A percentile compares a stretch with the other conserved stretches of the same genome.
These are phyloP conservation scores for Globisporangium heterothallicum DNA, from an alignment of 352 stramenopile genomes.

Conservation along the genomic window DNA sequence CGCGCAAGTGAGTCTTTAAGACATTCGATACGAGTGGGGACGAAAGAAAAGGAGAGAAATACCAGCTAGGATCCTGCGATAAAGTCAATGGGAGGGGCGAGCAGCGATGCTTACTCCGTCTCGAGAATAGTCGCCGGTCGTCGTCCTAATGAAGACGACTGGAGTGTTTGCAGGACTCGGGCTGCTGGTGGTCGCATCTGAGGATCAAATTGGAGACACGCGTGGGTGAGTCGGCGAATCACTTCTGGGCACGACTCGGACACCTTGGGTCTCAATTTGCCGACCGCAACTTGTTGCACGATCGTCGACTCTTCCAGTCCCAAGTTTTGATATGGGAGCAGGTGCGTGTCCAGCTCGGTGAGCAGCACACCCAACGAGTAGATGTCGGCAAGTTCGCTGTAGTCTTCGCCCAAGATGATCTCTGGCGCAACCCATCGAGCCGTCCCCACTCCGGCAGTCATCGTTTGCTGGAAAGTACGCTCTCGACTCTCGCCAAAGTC, in stretches of 20 bases:
- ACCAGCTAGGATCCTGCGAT: too few species aligned
- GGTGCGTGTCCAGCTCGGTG: slow-evolving; percentile 64
- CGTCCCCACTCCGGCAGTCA: slow-evolving; percentile 70
- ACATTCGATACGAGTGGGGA: neutral
- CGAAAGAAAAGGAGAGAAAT: neutral
- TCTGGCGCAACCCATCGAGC: slow-evolving; percentile 71
- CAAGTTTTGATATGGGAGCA: slow-evolving; percentile 65
- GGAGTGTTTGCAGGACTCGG: slow-evolving; percentile 66
- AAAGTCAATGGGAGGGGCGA: too few species aligned
- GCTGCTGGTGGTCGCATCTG: slow-evolving; percentile 57
- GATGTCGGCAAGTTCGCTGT: slow-evolving; percentile 66
- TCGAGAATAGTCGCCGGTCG: slow-evolving; percentile 40
- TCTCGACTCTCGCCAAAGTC: slow-evolving; percentile 76
- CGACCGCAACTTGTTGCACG: slow-evolving; percentile 72
- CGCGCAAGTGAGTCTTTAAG: too few species aligned
- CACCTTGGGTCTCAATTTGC: slow-evolving; percentile 71
- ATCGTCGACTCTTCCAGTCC: slow-evolving; percentile 75
- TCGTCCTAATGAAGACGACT: slow-evolving; percentile 55
- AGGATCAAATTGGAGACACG: slow-evolving; percentile 79
- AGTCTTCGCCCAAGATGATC: slow-evolving; percentile 75
- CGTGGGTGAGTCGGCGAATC: slow-evolving; percentile 68
- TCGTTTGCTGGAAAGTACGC: slow-evolving; percentile 67
- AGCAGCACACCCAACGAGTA: slow-evolving; percentile 71
- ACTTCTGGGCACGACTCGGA: slow-evolving; percentile 73
- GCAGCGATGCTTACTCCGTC: slow-evolving; percentile 19